Evolutionary conservation across 495 filamentous ascomycete species (phyloP), one percentile per base, ranked within the genome.

Genomic region (Annulohypoxylon moriforme): DNA sequence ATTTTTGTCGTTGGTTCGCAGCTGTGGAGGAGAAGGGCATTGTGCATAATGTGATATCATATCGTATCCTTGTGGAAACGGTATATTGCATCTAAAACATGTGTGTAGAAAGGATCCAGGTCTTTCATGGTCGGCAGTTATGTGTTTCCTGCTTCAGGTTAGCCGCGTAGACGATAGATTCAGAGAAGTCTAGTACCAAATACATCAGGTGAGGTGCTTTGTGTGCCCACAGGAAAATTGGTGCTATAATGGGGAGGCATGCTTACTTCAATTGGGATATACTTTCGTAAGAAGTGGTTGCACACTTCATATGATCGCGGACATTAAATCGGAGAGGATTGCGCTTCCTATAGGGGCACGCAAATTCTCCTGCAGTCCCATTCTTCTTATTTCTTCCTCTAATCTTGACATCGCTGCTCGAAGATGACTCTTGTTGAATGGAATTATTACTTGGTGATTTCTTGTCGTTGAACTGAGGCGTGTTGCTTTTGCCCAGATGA

Each of bases 291-390:
- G 64, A 59, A 31, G 71, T 75, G 3, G 69, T 60, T 10, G 79
- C 78, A 44, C 80, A 81, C 13, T 20, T 59, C 13, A 67, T 64
- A n/a, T 73, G 64, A 4, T 78, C 76, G 24, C 79, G 76, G 44
- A 81, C 61, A 29, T 81, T 81, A 62, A 81, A 81, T 46, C 61
- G 71, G 53, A 73, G 46, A n/a, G 80, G 79, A 42, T 81, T 81
- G 18, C 80, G 68, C 69, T 81, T 81, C 33, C 80, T 75, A 44
- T 77, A 81, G 6, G 80, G 80, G 38, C 80, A 81, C 56, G 76
- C 75, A 10, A 79, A 46, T 4, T 66, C 44, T 31, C 47, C 42
- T 29, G 20, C n/a, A 20, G n/a, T 22, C n/a, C 22, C 31, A 13
- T 46, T 24, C 16, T 53, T 67, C 56, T 60, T 60, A 31, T 60